phyloP scores from a whole-genome alignment of 2,329 filamentous ascomycete genomes.

The Stemphylium lycopersici region DNA sequence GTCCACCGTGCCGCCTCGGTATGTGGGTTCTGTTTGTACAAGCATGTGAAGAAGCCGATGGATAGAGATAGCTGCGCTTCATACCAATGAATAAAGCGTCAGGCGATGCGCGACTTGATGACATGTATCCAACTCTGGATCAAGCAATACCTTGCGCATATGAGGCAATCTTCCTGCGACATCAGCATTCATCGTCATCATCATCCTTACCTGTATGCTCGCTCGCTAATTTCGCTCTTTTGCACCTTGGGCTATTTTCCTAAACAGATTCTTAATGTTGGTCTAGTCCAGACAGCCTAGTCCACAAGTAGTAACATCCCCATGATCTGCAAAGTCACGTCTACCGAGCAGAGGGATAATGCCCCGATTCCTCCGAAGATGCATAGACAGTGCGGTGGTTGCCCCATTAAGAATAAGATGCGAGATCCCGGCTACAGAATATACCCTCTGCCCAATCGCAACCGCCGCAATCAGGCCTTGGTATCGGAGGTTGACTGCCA shows the following conservation, averaged over 20 bases:
- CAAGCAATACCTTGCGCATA: no score
- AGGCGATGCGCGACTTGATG: no score
- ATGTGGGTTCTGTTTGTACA: not conserved
- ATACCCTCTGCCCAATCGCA: not conserved
- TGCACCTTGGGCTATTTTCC: no score
- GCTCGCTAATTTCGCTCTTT: no score
- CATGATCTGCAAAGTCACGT: not conserved
- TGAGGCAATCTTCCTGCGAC: no score
- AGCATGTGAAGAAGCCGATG: slow-evolving; percentile 1
- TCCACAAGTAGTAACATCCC: not conserved
- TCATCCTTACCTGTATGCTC: no score
- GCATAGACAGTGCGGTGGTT: slow-evolving; percentile 1
- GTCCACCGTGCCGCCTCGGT: not conserved
- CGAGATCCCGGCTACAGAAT: not conserved
- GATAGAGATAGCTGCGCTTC: no score
- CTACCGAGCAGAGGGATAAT: not conserved
- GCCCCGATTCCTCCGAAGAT: not conserved
- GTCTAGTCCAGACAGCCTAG: no score
- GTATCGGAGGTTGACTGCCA: slow-evolving; percentile 1
- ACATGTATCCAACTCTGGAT: no score
- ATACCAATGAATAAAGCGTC: no score
- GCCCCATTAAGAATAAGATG: slow-evolving; percentile 1
- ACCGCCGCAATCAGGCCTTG: not conserved
- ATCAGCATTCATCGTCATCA: no score
- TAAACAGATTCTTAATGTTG: not conserved